A percentile compares a stretch with the other conserved stretches of the same genome.
phyloP scores from a whole-genome alignment of 208 protist species.

The Trypanosoma cruzi region DNA sequence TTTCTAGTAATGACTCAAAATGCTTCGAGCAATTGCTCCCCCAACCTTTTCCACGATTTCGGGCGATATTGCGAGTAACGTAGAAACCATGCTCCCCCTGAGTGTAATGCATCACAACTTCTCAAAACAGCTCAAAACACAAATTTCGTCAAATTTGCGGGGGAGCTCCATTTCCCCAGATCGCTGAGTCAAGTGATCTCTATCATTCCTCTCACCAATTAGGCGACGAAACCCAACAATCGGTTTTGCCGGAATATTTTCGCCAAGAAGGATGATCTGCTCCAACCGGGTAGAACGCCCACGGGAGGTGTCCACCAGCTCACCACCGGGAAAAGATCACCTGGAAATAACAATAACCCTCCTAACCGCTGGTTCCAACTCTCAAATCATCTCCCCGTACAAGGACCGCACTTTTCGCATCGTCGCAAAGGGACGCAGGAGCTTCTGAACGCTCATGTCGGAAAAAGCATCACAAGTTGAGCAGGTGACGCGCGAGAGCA shows the following conservation, averaged over 20 bases:
- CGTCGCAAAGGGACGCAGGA: constrained; percentile 8
- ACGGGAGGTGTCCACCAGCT: constrained; percentile 37
- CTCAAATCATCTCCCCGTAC: constrained; percentile 72
- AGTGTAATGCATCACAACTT: constrained; percentile 73
- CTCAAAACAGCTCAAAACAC: constrained; percentile 74
- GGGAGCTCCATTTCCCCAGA: not conserved
- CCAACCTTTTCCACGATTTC: constrained; percentile 52
- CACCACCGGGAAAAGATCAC: constrained; percentile 14
- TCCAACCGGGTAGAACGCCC: constrained; percentile 36
- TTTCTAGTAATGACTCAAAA: constrained; percentile 60
- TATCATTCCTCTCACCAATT: not conserved
- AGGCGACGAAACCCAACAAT: constrained; percentile 48
- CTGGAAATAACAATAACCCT: constrained; percentile 47
- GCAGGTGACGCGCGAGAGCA: not conserved
- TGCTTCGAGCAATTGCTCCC: constrained; percentile 62
- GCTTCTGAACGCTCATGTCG: not conserved
- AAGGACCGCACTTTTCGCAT: constrained; percentile 75
- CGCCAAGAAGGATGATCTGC: constrained; percentile 66
- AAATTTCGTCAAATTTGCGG: constrained; percentile 22
- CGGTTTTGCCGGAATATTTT: constrained; percentile 66
- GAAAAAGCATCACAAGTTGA: not conserved
- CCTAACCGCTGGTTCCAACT: constrained; percentile 51
- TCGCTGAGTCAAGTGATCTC: not conserved
- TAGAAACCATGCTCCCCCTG: constrained; percentile 82
- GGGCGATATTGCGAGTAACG: constrained; percentile 64